Base-by-base conservation (phyloP, 805 yeast genomes). In the Suhomyces sp. region DNA sequence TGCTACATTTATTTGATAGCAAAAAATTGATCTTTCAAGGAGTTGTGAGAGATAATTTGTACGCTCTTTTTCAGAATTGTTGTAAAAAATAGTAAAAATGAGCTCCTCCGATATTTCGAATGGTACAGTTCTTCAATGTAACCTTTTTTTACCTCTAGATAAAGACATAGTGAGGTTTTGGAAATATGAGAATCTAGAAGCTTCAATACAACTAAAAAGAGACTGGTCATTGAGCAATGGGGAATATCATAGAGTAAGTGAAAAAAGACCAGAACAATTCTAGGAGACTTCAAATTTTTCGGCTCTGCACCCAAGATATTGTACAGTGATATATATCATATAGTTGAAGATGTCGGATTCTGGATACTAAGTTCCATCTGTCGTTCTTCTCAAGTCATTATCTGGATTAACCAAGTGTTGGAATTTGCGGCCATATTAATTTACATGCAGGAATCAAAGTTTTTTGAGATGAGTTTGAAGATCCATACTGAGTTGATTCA, bases 371-470 rank as follows among this genome's bases (percentile, higher is more conserved):
- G 9, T 33, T 17, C 7, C 6, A n/a, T 33, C n/a, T n/a, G 15
- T 33, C 17, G 1, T 6, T 33, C 6, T 2, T n/a, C 36, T n/a
- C 36, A 33, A n/a, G 15, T 3, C 6, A 9, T 33, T 1, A 5
- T 27, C 7, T 7, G 8, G 2, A 9, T 27, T 27, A 27, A 27
- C 29, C 29, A n/a, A 9, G 17, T n/a, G 17, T 33, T n/a, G 36
- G 24, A 17, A 38, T 38, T 9, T 38, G 42, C 23, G 42, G 19
- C 23, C 23, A 19, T 17, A n/a, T 42, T 22, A 17, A 15, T n/a
- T n/a, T 35, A 36, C 36, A 12, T 47, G 44, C 49, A 47, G 49
- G 49, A 24, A 38, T 48, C 42, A 42, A 48, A 48, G 33, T 31
- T 40, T 36, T 46, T 50, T 31, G 42, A 31, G 46, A 46, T 46